These are phyloP conservation scores for Apostasia ramifera DNA, from an alignment of 106 monocot species.

Conservation along the genomic window DNA sequence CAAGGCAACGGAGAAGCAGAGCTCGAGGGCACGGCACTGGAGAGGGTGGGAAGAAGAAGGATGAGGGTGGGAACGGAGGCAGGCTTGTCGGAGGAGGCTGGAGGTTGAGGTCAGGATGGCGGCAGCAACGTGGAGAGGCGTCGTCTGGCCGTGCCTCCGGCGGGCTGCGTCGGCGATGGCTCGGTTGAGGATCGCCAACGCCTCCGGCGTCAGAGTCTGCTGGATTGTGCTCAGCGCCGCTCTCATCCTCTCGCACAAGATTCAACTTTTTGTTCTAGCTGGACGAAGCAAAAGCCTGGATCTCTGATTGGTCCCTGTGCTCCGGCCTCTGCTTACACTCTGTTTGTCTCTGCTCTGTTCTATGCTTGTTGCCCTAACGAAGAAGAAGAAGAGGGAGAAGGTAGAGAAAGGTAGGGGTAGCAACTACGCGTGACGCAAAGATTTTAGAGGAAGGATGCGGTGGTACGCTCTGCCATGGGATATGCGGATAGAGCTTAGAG, in stretches of 20 bases:
- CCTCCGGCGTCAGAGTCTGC: constrained; percentile 72
- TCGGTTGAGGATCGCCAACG: constrained; percentile 35
- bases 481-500: neutral
- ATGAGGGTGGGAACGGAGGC: constrained; percentile 51
- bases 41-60: constrained; percentile 64
- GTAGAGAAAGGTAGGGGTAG: neutral
- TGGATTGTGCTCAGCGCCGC: constrained; percentile 57
- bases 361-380: no score
- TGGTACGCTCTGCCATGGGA: neutral
- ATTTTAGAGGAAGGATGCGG: neutral
- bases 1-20: constrained; percentile 90
- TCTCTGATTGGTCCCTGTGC: neutral
- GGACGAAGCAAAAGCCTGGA: neutral
- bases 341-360: neutral
- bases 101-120: constrained; percentile 50
- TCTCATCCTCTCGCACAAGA: constrained; percentile 26
- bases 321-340: neutral
- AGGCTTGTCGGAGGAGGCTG: constrained; percentile 60
- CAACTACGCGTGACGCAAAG: neutral
- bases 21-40: constrained; percentile 87
- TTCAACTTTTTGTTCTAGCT: neutral
- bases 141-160: constrained; percentile 68
- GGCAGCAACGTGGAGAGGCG: constrained; percentile 77
- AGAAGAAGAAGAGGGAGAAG: neutral
- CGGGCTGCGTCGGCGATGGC: constrained; percentile 53